Evolutionary conservation across 2,329 filamentous ascomycete species (phyloP).

Genomic region (Trichophyton equinum): DNA sequence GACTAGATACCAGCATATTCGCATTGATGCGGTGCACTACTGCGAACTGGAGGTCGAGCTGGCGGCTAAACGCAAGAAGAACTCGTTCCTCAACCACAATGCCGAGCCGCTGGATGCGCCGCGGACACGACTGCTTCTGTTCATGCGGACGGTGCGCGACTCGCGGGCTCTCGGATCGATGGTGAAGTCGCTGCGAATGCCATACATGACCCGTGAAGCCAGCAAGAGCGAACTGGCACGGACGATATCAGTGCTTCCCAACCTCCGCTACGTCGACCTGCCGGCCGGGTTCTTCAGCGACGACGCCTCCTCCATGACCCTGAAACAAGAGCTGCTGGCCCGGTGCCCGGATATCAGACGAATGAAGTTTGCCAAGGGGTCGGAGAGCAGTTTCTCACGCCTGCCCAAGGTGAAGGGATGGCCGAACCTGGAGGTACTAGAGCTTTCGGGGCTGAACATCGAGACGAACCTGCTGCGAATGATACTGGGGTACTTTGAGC

Average conservation of each 20-base stretch:
- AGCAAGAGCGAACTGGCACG: constrained; percentile 73
- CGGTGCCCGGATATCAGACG: constrained; percentile 74
- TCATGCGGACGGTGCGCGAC: constrained; percentile 71
- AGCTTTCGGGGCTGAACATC: constrained; percentile 27
- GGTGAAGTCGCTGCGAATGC: constrained; percentile 72
- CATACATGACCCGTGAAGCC: constrained; percentile 88
- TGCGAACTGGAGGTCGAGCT: constrained; percentile 76
- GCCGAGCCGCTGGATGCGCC: constrained; percentile 71
- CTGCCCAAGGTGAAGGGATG: constrained; percentile 45
- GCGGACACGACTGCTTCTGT: constrained; percentile 59
- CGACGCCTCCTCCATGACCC: constrained; percentile 58
- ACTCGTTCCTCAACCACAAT: constrained; percentile 61
- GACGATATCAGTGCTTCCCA: constrained; percentile 71
- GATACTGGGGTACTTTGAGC: constrained; percentile 54
- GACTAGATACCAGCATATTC: constrained; percentile 69
- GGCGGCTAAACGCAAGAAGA: constrained; percentile 63
- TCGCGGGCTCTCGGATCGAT: constrained; percentile 56
- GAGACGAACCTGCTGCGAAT: constrained; percentile 45
- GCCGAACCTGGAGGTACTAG: constrained; percentile 31
- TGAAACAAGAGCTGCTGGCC: constrained; percentile 73
- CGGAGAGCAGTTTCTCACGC: constrained; percentile 63
- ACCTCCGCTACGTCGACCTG: constrained; percentile 78
- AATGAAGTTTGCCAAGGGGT: constrained; percentile 71
- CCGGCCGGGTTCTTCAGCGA: constrained; percentile 79
- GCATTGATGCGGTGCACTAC: constrained; percentile 90